Conservation (phyloP, 352 stramenopile species). For the Phytophthora hybrid region DNA sequence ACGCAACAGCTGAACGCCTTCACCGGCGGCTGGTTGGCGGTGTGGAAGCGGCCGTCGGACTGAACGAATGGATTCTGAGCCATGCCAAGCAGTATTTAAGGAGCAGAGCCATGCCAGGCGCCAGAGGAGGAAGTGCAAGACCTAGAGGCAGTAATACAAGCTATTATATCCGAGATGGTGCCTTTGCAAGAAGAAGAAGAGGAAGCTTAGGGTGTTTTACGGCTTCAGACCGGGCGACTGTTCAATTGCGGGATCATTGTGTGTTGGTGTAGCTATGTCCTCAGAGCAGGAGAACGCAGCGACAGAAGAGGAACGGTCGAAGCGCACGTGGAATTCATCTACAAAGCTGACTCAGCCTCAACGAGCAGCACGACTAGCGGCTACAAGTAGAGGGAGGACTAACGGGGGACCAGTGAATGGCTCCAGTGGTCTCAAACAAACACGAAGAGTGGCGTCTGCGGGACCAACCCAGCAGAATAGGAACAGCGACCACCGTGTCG, state of each 20-base stretch:
- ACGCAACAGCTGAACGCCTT: slow-evolving; percentile 81
- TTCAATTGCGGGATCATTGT: slow-evolving; percentile 13
- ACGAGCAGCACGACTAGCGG: background rate
- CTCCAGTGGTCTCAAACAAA: background rate
- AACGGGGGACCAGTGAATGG: background rate
- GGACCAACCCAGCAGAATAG: background rate
- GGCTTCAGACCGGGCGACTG: slow-evolving; percentile 20
- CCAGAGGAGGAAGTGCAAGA: background rate
- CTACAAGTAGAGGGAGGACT: background rate
- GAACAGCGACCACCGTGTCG: background rate
- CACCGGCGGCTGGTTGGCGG: slow-evolving; percentile 73
- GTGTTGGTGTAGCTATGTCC: slow-evolving; percentile 1
- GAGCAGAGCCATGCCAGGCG: background rate
- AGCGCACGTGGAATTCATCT: slow-evolving; percentile 60
- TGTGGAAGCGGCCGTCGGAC: slow-evolving; percentile 65
- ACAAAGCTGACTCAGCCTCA: slow-evolving; percentile 38
- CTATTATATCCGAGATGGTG: too few species aligned
- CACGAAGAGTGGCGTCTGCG: slow-evolving; percentile 3
- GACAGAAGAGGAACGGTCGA: slow-evolving; percentile 11
- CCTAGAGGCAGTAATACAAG: slow-evolving; percentile 14
- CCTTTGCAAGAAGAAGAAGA: slow-evolving; percentile 4
- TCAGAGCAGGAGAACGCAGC: slow-evolving; percentile 15
- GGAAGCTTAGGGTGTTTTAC: background rate
- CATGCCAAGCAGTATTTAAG: slow-evolving; percentile 38
- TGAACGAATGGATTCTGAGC: slow-evolving; percentile 3